Conservation (phyloP, 2,329 filamentous ascomycete species). For the Aspergillus sp. region DNA sequence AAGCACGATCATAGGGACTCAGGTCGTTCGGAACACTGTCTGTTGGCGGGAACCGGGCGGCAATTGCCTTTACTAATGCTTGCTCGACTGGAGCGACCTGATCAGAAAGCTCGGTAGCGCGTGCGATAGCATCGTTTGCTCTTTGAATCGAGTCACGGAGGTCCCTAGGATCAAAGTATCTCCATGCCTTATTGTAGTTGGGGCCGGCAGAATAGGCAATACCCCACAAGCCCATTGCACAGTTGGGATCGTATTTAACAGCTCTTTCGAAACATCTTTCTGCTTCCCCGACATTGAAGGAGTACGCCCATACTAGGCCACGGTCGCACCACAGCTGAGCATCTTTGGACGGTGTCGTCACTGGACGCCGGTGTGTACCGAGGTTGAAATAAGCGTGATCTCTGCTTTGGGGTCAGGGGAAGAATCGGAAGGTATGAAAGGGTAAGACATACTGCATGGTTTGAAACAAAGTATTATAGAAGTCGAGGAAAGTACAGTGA, state of each 20-base stretch:
- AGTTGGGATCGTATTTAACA: conserved; percentile 25
- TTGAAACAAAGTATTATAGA: no score
- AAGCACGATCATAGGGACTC: conserved; percentile 54
- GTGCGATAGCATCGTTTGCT: conserved; percentile 42
- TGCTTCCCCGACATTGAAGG: conserved; percentile 37
- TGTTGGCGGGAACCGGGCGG: conserved; percentile 54
- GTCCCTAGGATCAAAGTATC: conserved; percentile 64
- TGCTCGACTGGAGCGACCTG: conserved; percentile 53
- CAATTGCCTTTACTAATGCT: conserved; percentile 51
- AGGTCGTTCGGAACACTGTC: conserved; percentile 49
- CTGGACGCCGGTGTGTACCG: conserved; percentile 34
- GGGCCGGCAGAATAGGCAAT: conserved; percentile 65
- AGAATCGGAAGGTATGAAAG: no score
- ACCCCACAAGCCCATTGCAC: conserved; percentile 37
- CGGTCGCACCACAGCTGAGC: conserved; percentile 42
- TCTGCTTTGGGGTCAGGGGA: no score
- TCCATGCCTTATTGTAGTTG: conserved; percentile 77
- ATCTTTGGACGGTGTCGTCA: conserved; percentile 31
- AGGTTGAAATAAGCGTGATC: conserved; percentile 27
- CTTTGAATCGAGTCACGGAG: conserved; percentile 47
- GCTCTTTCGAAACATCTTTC: conserved; percentile 30
- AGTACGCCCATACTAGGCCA: conserved; percentile 39
- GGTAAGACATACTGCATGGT: no score
- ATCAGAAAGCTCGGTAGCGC: conserved; percentile 40
- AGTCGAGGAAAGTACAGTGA: no score